A percentile compares a stretch with the other conserved stretches of the same genome.
phyloP scores from a whole-genome alignment of 163 green algal species.

The Trebouxia gelatinosa region DNA sequence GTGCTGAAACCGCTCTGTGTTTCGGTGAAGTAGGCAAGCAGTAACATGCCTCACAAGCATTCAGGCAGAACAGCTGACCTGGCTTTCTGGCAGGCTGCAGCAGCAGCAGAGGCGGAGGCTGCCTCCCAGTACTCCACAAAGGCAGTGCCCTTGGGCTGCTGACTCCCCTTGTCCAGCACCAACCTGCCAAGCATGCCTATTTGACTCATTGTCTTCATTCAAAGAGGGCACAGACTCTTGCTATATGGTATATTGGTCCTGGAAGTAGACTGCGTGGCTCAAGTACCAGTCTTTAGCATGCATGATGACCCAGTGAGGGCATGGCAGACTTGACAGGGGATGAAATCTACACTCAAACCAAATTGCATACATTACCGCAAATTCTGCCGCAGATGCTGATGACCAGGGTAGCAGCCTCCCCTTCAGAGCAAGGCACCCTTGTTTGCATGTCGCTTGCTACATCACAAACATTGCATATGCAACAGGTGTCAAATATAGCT shows the following conservation, averaged over 20 bases:
- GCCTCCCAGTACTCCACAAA: constrained; percentile 88
- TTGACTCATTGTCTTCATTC: background rate
- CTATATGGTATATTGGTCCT: background rate
- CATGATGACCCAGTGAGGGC: background rate
- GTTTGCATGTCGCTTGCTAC: background rate
- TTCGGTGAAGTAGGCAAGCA: too few species aligned
- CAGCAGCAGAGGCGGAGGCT: constrained; percentile 49
- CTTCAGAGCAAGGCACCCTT: background rate
- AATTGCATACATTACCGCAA: too few species aligned
- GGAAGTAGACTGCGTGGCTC: background rate
- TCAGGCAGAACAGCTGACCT: too few species aligned
- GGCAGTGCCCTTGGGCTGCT: constrained; percentile 88
- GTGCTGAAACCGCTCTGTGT: too few species aligned
- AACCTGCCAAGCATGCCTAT: constrained; percentile 39
- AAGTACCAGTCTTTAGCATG: background rate
- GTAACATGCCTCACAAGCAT: too few species aligned
- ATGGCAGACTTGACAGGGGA: background rate
- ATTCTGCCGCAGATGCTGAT: too few species aligned
- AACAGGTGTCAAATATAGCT: background rate
- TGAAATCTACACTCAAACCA: background rate
- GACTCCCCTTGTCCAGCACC: constrained; percentile 74
- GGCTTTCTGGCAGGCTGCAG: constrained; percentile 53
- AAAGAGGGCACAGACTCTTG: background rate
- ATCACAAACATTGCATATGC: background rate
- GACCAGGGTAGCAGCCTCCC: too few species aligned